A percentile compares a stretch with the other conserved stretches of the same genome.
Evolutionary conservation across 208 protist genomes (phyloP).

Genomic region (Tritrichomonas foetus): DNA sequence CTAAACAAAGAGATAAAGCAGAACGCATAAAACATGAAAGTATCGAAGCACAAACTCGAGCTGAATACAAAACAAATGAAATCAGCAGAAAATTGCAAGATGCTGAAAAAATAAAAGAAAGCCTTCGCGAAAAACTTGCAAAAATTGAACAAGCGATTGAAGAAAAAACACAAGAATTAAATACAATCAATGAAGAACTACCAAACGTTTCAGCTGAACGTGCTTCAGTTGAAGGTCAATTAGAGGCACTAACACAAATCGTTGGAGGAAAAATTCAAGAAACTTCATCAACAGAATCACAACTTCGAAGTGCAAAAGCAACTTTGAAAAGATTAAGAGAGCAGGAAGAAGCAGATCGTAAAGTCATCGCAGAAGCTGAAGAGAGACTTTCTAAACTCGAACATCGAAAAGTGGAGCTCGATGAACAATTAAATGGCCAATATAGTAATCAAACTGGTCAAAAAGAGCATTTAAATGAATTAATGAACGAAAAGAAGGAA

Average conservation of each 20-base stretch:
- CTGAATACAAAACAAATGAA: background rate
- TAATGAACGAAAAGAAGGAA: background rate
- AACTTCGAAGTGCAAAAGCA: background rate
- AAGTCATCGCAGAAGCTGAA: background rate
- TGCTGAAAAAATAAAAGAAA: background rate
- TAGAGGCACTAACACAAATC: background rate
- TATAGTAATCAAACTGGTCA: background rate
- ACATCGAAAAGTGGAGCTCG: background rate
- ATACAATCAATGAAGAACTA: background rate
- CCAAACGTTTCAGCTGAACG: background rate
- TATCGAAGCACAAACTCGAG: background rate
- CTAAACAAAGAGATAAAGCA: background rate
- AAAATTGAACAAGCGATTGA: background rate
- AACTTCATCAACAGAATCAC: background rate
- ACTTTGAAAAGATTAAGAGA: background rate
- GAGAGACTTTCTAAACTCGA: background rate
- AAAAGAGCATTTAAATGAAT: background rate
- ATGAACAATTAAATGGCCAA: background rate
- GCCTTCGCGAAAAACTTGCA: background rate
- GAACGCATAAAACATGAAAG: background rate
- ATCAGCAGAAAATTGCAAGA: background rate
- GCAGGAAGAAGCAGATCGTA: background rate
- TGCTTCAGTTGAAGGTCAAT: background rate
- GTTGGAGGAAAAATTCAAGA: background rate
- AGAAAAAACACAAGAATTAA: background rate